A percentile compares a stretch with the other conserved stretches of the same genome.
Evolutionary conservation across 2,329 filamentous ascomycete species (phyloP).

Genomic region (Fusarium buharicum): DNA sequence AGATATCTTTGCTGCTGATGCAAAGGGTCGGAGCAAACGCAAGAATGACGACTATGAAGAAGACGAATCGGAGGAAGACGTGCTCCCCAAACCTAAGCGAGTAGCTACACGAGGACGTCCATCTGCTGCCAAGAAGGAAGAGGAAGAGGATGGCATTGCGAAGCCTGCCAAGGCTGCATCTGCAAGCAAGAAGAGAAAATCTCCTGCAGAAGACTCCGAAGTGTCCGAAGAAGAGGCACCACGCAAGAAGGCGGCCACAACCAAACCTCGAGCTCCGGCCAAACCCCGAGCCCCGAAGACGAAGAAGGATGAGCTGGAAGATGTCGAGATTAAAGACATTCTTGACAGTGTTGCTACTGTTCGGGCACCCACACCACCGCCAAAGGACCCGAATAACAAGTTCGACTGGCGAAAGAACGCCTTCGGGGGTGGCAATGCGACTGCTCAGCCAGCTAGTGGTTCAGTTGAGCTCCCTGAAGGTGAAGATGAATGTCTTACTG

Average conservation of each 20-base stretch:
- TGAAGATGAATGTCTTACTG: slow-evolving; percentile 87
- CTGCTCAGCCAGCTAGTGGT: slow-evolving; percentile 69
- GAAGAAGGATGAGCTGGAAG: slow-evolving; percentile 74
- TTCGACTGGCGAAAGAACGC: slow-evolving; percentile 79
- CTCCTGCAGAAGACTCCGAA: slow-evolving; percentile 63
- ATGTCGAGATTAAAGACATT: slow-evolving; percentile 79
- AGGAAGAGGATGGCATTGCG: slow-evolving; percentile 38
- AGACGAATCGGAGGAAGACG: slow-evolving; percentile 77
- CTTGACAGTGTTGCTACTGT: slow-evolving; percentile 88
- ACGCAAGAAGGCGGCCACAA: slow-evolving; percentile 68
- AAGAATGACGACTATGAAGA: slow-evolving; percentile 81
- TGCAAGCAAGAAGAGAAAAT: slow-evolving; percentile 66
- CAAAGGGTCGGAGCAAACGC: slow-evolving; percentile 71
- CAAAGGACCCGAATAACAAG: slow-evolving; percentile 74
- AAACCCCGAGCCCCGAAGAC: slow-evolving; percentile 68
- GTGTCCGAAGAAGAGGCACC: slow-evolving; percentile 68
- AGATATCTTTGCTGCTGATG: slow-evolving; percentile 85
- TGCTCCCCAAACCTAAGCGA: slow-evolving; percentile 69
- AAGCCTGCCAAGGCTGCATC: slow-evolving; percentile 49
- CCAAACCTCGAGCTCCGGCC: slow-evolving; percentile 68
- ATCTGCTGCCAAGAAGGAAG: slow-evolving; percentile 33
- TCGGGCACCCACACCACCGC: slow-evolving; percentile 83
- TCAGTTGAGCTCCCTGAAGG: slow-evolving; percentile 81
- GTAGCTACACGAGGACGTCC: slow-evolving; percentile 57
- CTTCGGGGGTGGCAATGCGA: slow-evolving; percentile 68